Base-by-base conservation (phyloP, 306 rosid species). In the Vigna unguiculata region DNA sequence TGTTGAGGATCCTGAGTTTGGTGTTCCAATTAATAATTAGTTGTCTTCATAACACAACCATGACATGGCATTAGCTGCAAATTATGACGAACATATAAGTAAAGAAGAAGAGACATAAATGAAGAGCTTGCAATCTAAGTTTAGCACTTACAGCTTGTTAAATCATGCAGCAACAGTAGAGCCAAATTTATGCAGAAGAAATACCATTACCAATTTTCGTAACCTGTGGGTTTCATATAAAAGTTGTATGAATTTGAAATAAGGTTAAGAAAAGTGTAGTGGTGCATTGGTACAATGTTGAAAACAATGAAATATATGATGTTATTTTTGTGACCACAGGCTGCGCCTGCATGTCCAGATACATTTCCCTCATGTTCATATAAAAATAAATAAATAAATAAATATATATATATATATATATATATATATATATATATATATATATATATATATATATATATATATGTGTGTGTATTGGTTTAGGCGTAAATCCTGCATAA, bases 341-440 rank as follows among this genome's bases (percentile, higher is more conserved):
- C 63, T 57, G 63, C 63, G 63, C 19, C 63, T 24, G 47, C 15
- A 11, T 41, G 63, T 57, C 63, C 38, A 13, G 9, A 57, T 57
- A 57, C 63, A 57, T 57, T 57, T 24, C 1, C 63, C 63, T 57
- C 63, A 12, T 24, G 63, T 57, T 55, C 62, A 20, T 54, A 9
- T 20, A 17, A 7, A n/a, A n/a, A n/a, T n/a, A n/a, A n/a, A n/a
- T n/a, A n/a, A n/a, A n/a, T n/a, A n/a, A n/a, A n/a, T n/a, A n/a
- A n/a, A n/a, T n/a, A n/a, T n/a, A n/a, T n/a, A n/a, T n/a, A n/a
- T n/a, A n/a, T n/a, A n/a, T n/a, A n/a, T n/a, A n/a, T n/a, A n/a
- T n/a, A n/a, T n/a, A n/a, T n/a, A n/a, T n/a, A n/a, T n/a, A n/a
- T n/a, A n/a, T n/a, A n/a, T n/a, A n/a, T n/a, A n/a, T n/a, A n/a